Conservation (phyloP, 1,284 basidiomycete species). For the Tylopilus sp. region DNA sequence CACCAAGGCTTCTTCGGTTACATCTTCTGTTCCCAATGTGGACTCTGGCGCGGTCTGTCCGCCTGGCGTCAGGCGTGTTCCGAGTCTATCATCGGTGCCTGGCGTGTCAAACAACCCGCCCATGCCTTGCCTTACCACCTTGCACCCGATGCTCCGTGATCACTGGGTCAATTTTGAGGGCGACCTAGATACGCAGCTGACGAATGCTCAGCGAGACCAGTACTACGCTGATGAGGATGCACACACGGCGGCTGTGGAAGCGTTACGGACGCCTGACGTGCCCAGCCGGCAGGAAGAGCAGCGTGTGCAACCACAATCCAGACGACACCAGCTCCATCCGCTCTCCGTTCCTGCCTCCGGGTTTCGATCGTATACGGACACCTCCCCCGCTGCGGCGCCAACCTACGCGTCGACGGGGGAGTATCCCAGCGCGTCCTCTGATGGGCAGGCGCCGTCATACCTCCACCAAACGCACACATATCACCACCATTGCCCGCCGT, state of each 20-base stretch:
- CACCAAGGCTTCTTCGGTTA: conserved; percentile 36
- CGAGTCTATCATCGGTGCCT: not conserved
- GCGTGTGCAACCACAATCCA: not conserved
- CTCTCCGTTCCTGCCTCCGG: conserved; percentile 16
- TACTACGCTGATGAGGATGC: conserved; percentile 37
- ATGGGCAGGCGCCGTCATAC: conserved; percentile 6
- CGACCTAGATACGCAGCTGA: conserved; percentile 52
- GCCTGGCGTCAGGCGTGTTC: not conserved
- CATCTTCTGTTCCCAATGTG: conserved; percentile 15
- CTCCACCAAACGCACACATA: conserved; percentile 4
- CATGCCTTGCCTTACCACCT: conserved; percentile 37
- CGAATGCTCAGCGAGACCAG: conserved; percentile 36
- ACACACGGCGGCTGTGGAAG: conserved; percentile 30
- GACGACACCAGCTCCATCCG: conserved; percentile 16
- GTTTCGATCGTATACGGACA: conserved; percentile 10
- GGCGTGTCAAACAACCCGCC: not conserved
- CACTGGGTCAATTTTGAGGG: conserved; percentile 58
- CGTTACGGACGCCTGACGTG: not conserved
- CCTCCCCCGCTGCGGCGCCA: not conserved
- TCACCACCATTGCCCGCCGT: conserved; percentile 12
- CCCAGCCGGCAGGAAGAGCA: not conserved
- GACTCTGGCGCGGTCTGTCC: not conserved
- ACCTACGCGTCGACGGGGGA: conserved; percentile 7
- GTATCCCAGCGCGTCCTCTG: conserved; percentile 6
- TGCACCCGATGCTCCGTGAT: conserved; percentile 57